Percentiles rank a stretch among this genome's conserved stretches.
phyloP scores from a whole-genome alignment of 108 stramenopile species.

The Skeletonema costatum region DNA sequence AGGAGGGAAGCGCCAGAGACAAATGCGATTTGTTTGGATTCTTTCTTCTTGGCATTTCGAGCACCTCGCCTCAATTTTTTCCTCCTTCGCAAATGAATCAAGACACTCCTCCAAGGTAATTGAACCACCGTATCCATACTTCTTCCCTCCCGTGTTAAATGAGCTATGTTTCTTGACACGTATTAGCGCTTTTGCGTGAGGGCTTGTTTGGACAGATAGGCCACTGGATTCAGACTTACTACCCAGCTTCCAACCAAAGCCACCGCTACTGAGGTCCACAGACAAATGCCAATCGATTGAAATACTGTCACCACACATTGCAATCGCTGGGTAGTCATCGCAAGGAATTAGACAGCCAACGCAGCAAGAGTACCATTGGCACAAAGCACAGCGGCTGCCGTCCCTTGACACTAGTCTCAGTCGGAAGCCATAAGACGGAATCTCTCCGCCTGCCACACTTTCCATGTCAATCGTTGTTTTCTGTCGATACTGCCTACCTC shows the following conservation, averaged over 20 bases:
- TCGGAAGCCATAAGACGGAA: conserved; percentile 85
- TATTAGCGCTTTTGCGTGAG: conserved; percentile 35
- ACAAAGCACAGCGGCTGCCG: conserved; percentile 75
- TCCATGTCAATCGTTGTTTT: conserved; percentile 73
- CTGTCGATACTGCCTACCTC: conserved; percentile 52
- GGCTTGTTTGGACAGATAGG: conserved; percentile 25
- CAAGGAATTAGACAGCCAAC: conserved; percentile 87
- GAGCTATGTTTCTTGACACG: conserved; percentile 72
- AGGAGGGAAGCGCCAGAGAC: conserved; percentile 93
- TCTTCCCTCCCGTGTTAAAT: conserved; percentile 51
- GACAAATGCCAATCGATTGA: conserved; percentile 90
- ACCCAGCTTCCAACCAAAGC: conserved; percentile 69
- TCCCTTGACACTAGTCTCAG: conserved; percentile 78
- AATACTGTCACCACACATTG: conserved; percentile 84
- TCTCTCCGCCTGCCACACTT: conserved; percentile 69
- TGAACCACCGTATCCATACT: conserved; percentile 61
- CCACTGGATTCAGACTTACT: conserved; percentile 31
- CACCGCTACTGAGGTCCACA: conserved; percentile 73
- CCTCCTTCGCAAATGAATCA: conserved; percentile 86
- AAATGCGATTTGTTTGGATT: conserved; percentile 86
- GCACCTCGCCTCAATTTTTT: conserved; percentile 89
- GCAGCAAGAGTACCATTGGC: conserved; percentile 88
- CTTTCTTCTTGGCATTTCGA: conserved; percentile 91
- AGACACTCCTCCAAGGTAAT: conserved; percentile 88
- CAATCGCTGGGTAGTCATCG: conserved; percentile 73